Conservation (phyloP, 2,329 filamentous ascomycete genomes). For the Sordariomycetes sp. region DNA sequence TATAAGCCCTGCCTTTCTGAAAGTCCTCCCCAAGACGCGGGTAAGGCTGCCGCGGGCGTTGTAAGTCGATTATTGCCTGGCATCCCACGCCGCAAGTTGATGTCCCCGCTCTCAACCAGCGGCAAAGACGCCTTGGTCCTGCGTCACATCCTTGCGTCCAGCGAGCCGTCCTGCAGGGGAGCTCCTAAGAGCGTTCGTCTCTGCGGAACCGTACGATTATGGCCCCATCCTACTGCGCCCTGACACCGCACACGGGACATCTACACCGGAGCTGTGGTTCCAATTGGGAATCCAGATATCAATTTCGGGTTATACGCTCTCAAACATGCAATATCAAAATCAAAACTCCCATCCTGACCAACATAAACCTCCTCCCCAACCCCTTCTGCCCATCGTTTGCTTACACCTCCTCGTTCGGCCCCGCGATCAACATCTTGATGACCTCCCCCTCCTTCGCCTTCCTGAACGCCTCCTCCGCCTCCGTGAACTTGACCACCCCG, state of each 20-base stretch:
- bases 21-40: no score
- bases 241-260: not conserved
- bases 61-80: no score
- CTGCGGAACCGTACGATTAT: not conserved
- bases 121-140: no score
- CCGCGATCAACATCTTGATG: constrained; percentile 59
- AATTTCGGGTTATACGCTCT: not conserved
- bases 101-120: no score
- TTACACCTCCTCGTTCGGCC: constrained; percentile 46
- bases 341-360: not conserved
- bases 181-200: no score
- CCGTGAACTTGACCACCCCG: constrained; percentile 62
- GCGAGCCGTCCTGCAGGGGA: no score
- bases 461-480: constrained; percentile 79
- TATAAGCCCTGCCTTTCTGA: no score
- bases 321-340: not conserved
- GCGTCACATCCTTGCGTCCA: no score
- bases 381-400: not conserved
- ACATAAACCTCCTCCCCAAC: no score
- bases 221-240: not conserved
- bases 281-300: not conserved
- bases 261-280: not conserved
- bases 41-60: no score
- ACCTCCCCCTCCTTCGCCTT: constrained; percentile 77
- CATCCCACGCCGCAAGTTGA: no score